These are phyloP conservation scores for Lactarius quietus DNA, from an alignment of 768 basidiomycete genomes.

Conservation along the genomic window DNA sequence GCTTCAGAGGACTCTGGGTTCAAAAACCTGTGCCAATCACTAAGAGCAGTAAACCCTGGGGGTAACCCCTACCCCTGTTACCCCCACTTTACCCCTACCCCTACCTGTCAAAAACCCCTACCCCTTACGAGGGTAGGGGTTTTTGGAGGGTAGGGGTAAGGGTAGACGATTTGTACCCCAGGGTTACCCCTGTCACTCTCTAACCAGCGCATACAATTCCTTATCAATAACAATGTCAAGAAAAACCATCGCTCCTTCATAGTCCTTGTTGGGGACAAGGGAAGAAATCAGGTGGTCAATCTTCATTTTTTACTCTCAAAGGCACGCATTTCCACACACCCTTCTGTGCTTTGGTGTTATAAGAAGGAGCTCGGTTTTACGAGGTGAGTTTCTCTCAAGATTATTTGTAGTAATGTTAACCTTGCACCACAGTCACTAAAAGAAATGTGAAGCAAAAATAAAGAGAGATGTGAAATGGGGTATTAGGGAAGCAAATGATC, in stretches of 20 bases:
- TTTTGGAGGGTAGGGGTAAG: no score
- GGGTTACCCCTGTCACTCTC: no score
- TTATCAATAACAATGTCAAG: slow-evolving; percentile 92
- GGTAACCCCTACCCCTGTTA: no score
- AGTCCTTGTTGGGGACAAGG: slow-evolving; percentile 92
- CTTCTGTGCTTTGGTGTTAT: slow-evolving; percentile 97
- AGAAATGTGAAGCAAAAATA: slow-evolving; percentile 95
- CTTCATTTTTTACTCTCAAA: slow-evolving; percentile 93
- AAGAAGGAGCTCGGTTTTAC: slow-evolving; percentile 98
- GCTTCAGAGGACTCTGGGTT: no score
- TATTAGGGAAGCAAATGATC: slow-evolving; percentile 89
- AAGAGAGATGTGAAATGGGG: slow-evolving; percentile 95
- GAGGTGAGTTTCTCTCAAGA: slow-evolving; percentile 48
- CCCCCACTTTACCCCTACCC: no score
- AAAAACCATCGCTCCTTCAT: slow-evolving; percentile 93
- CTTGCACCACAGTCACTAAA: slow-evolving; percentile 67
- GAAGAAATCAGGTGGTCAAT: slow-evolving; percentile 93
- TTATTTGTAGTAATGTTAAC: background rate
- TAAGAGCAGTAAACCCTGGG: no score
- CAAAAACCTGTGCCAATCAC: no score
- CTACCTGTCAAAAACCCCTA: no score
- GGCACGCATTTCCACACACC: slow-evolving; percentile 81
- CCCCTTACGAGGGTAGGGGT: no score
- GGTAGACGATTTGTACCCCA: no score
- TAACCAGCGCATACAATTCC: slow-evolving; percentile 87